A percentile compares a stretch with the other conserved stretches of the same genome.
Evolutionary conservation across 768 basidiomycete species (phyloP).

Genomic region (Amanita jacksonii): DNA sequence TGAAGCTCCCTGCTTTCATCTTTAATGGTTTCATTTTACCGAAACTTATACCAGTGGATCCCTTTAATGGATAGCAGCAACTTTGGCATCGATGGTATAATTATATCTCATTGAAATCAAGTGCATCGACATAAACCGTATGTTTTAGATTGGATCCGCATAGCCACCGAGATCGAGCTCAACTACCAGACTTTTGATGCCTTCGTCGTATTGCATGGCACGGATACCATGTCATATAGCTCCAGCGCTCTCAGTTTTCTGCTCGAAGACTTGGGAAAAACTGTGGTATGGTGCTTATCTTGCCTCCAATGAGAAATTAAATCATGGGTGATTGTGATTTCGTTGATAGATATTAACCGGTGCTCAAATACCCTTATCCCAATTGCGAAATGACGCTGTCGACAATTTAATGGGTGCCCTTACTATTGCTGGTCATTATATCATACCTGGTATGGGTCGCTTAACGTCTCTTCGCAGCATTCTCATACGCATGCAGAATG

Average conservation of each 20-base stretch:
- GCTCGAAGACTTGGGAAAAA: constrained; percentile 88
- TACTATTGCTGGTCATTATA: constrained; percentile 82
- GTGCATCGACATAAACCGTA: neutral
- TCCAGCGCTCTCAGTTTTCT: constrained; percentile 86
- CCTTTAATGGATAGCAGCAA: constrained; percentile 86
- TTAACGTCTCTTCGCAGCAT: neutral
- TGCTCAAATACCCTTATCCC: constrained; percentile 87
- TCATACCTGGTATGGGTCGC: constrained; percentile 66
- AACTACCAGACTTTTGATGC: constrained; percentile 84
- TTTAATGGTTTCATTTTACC: constrained; percentile 6
- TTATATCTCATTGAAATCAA: constrained; percentile 3
- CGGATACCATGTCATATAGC: constrained; percentile 87
- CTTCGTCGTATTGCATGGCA: constrained; percentile 85
- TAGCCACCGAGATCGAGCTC: constrained; percentile 87
- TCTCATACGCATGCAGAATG: constrained; percentile 44
- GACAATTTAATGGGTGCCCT: constrained; percentile 89
- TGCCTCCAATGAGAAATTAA: neutral
- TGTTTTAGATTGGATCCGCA: constrained; percentile 73
- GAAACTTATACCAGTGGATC: constrained; percentile 52
- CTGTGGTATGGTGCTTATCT: constrained; percentile 43
- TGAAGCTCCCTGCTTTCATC: constrained; percentile 21
- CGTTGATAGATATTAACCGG: constrained; percentile 73
- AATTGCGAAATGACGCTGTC: constrained; percentile 88
- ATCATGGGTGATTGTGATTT: neutral
- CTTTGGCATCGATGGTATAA: constrained; percentile 66